phyloP scores from a whole-genome alignment of 768 basidiomycete genomes.

The Boletus rubropictus region DNA sequence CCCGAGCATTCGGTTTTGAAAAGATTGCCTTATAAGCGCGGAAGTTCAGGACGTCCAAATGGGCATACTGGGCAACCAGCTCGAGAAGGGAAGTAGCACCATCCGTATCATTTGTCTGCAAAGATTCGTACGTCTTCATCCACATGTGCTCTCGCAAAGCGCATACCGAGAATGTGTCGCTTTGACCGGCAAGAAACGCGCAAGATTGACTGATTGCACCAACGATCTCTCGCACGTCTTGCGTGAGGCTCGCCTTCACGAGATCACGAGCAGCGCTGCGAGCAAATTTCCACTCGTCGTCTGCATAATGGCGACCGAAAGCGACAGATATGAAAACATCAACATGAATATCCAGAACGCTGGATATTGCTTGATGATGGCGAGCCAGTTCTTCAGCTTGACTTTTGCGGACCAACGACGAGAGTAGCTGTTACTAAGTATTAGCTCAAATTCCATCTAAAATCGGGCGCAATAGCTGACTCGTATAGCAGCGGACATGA shows the following conservation, averaged over 20 bases:
- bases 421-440: slow-evolving; percentile 27
- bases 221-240: slow-evolving; percentile 32
- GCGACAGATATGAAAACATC: slow-evolving; percentile 43
- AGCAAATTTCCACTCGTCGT: slow-evolving; percentile 38
- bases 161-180: slow-evolving; percentile 31
- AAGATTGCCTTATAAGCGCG: slow-evolving; percentile 42
- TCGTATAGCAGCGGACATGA: slow-evolving; percentile 54
- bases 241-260: slow-evolving; percentile 29
- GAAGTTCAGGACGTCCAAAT: slow-evolving; percentile 57
- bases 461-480: slow-evolving; percentile 40
- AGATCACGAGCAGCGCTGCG: slow-evolving; percentile 40
- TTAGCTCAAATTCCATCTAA: slow-evolving; percentile 6
- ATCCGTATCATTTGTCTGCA: slow-evolving; percentile 53
- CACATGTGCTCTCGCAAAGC: slow-evolving; percentile 58
- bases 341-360: slow-evolving; percentile 48
- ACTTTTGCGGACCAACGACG: slow-evolving; percentile 30
- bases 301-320: slow-evolving; percentile 36
- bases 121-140: slow-evolving; percentile 55
- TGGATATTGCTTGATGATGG: slow-evolving; percentile 29
- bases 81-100: slow-evolving; percentile 55
- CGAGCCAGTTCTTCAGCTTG: slow-evolving; percentile 23
- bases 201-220: slow-evolving; percentile 31
- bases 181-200: slow-evolving; percentile 27
- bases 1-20: slow-evolving; percentile 27
- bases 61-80: slow-evolving; percentile 53